These are phyloP conservation scores for Escovopsis sp. DNA, from an alignment of 2,329 filamentous ascomycete genomes.

Conservation along the genomic window DNA sequence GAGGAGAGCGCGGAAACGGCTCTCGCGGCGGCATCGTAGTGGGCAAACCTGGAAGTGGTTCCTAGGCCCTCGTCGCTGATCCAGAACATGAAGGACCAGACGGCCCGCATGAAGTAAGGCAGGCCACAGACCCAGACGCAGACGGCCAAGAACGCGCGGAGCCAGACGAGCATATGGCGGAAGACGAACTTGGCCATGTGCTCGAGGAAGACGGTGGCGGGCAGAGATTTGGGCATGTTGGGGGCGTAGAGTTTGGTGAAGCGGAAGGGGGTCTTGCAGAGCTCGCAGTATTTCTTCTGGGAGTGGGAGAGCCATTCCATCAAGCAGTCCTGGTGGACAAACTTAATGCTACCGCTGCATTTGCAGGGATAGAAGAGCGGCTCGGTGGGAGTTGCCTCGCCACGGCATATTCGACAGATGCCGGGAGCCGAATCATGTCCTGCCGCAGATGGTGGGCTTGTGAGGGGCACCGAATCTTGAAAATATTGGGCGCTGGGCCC, in stretches of 20 bases:
- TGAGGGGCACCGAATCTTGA: constrained; percentile 2
- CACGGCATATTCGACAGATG: constrained; percentile 94
- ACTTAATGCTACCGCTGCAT: constrained; percentile 97
- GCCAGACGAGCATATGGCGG: constrained; percentile 59
- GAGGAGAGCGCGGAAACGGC: constrained; percentile 12
- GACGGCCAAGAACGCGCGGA: constrained; percentile 61
- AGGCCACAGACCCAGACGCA: constrained; percentile 82
- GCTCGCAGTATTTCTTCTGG: constrained; percentile 98
- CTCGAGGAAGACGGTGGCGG: constrained; percentile 63
- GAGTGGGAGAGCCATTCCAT: constrained; percentile 99
- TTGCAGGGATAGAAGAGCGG: constrained; percentile 96
- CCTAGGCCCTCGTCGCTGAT: constrained; percentile 62
- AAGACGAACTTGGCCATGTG: constrained; percentile 61
- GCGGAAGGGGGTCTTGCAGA: constrained; percentile 95
- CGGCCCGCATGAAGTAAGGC: constrained; percentile 77
- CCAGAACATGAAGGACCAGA: constrained; percentile 94
- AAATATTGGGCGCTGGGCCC: constrained; percentile 6
- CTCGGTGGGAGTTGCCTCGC: constrained; percentile 67
- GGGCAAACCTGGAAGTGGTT: constrained; percentile 14
- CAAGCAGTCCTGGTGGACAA: constrained; percentile 91
- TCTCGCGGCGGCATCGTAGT: constrained; percentile 9
- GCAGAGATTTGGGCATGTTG: constrained; percentile 76
- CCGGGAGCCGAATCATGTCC: constrained; percentile 34
- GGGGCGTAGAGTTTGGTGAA: constrained; percentile 97
- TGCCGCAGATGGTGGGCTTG: constrained; percentile 1